Evolutionary conservation across 208 protist species (phyloP), one percentile per base, ranked within the genome.

Genomic region (Acanthamoeba quina): DNA sequence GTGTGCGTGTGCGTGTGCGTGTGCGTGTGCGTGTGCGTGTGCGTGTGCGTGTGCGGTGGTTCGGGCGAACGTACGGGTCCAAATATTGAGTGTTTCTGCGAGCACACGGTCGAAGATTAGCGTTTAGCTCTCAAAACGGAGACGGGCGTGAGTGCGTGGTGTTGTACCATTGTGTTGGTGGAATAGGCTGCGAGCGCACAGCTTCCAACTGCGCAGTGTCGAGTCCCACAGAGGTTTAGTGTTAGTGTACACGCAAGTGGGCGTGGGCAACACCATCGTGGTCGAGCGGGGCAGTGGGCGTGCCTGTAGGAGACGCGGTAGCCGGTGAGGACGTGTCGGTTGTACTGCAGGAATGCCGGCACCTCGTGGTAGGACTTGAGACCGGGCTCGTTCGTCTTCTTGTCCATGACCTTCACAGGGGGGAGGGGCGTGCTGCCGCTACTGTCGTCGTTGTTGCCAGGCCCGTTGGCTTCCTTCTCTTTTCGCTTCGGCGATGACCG

Each of bases 71-170:
- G 54, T 88, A 88, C 80, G 80, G 6, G 80, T 88, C 80, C 80
- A 88, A 4, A 88, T 64, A 49, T 88, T 88, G 49, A 56, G 54
- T 13, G 80, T 88, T 37, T 88, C 80, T 88, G 54, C 9, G n/a
- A 31, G 9, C 24, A 15, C 54, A 31, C 74, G 54, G 29, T 9
- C 54, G 47, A 82, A n/a, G 9, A 41, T 11, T 15, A 56, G 15
- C 11, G 31, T n/a, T 9, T 0, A 1, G 10, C 13, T 37, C 13
- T 37, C 10, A 5, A 9, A 74, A 83, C 41, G 37, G 21, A 15
- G 11, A 7, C 41, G 9, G 74, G 0, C 7, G 4, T 21, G 24
- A 29, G 74, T 29, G 15, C 11, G 9, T 37, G 74, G 9, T 29
- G 29, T 10, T 13, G 52, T 41, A 88, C 80, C 80, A 15, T 88